Percentiles rank a stretch among this genome's conserved stretches.
Evolutionary conservation across 225 moss, liverwort and hornwort species (phyloP).

Genomic region (Asterella californica): DNA sequence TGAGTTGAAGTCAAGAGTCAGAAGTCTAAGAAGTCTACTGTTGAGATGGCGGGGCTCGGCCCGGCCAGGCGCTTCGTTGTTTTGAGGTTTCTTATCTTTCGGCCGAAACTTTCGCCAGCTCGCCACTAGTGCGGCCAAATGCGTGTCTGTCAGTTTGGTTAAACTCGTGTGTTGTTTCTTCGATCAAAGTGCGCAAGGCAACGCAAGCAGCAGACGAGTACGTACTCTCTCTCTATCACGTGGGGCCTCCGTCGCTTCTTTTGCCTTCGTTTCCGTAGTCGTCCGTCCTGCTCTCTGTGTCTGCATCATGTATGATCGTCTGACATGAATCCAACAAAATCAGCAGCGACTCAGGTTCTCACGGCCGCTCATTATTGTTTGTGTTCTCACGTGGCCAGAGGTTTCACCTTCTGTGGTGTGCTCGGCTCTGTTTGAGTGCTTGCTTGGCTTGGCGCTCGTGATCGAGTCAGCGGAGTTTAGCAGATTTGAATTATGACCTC

Average conservation of each 20-base stretch:
- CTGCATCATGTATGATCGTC: not conserved
- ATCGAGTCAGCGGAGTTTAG: not conserved
- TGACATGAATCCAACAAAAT: not conserved
- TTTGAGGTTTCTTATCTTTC: not conserved
- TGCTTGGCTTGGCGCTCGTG: not conserved
- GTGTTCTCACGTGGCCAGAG: no score
- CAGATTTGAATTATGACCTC: conserved; percentile 52
- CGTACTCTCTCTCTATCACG: not conserved
- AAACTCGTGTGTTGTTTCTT: not conserved
- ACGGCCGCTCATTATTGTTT: not conserved
- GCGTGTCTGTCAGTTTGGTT: not conserved
- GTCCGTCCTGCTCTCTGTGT: not conserved
- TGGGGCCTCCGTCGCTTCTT: no score
- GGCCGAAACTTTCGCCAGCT: not conserved
- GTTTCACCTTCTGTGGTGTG: not conserved
- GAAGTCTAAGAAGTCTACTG: no score
- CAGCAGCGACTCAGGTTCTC: not conserved
- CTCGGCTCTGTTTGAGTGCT: not conserved
- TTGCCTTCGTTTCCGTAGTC: not conserved
- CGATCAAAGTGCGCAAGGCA: not conserved
- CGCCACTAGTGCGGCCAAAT: not conserved
- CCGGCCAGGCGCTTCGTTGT: no score
- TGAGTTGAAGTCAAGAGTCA: no score
- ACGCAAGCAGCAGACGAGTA: not conserved
- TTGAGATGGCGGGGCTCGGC: no score